Evolutionary conservation across 345 rosid species (phyloP), one percentile per base, ranked within the genome.

Genomic region (Bruguiera sexangula): DNA sequence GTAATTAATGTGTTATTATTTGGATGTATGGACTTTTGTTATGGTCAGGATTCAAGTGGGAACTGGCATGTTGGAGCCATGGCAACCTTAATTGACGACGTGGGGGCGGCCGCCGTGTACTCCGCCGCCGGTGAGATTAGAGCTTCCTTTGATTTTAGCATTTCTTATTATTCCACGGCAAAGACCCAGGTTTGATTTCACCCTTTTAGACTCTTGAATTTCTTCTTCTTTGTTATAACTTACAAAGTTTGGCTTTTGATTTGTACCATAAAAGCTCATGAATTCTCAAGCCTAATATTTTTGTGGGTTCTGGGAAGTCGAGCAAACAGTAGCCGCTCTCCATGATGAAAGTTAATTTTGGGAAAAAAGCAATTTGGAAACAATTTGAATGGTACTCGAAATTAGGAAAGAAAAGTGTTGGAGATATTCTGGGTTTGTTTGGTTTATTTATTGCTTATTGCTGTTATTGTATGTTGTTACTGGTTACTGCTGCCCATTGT

Each of bases 11-110:
- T 37, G 60, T 32, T 34, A 34, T 7, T 7, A 27, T n/a, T 4
- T 2, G 1, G 18, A n/a, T 3, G 51, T 18, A 29, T 9, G 59
- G 22, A 9, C 60, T 15, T 55, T 30, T 34, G 0, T 16, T 61
- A 16, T 53, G 13, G 15, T 29, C 20, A 83, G 91, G 84, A 83
- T 62, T 31, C 67, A 27, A 67, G 76, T 60, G 83, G 83, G 51
- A 82, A 73, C 59, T 91, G 91, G 88, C 74, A 79, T 0, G 74
- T 60, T 21, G 93, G 93, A 74, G 91, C 86, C 0, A 81, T 87
- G 54, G 73, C 86, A n/a, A 72, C 86, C 6, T 55, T 79, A 69
- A 71, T 89, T 15, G 92, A 87, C 48, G 62, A 64, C 24, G 76
- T 89, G 8, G 93, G 87, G 0, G 85, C 85, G 15, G 62, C 81